Percentiles rank a stretch among this genome's conserved stretches.
Conservation (phyloP, 306 rosid species). For the Dryas drummondii region DNA sequence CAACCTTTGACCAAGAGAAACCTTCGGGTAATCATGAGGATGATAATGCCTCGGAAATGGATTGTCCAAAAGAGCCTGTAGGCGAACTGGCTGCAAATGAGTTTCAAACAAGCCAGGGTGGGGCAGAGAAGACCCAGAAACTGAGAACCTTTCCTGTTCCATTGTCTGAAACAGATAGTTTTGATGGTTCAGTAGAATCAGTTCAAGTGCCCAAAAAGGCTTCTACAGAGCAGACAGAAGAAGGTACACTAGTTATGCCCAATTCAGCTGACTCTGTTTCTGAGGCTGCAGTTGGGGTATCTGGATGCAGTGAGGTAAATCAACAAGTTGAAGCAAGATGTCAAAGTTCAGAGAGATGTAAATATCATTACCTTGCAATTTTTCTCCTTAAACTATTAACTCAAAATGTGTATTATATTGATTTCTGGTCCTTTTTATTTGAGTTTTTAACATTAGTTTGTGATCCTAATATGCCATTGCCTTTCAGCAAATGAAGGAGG, state of each 20-base stretch:
- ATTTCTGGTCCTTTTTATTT: slow-evolving; percentile 23
- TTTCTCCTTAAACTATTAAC: slow-evolving; percentile 1
- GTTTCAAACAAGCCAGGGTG: slow-evolving; percentile 42
- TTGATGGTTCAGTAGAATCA: slow-evolving; percentile 42
- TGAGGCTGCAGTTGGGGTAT: slow-evolving; percentile 30
- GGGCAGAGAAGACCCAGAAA: slow-evolving; percentile 39
- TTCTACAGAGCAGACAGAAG: slow-evolving; percentile 47
- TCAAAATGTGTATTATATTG: slow-evolving; percentile 2
- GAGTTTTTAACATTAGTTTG: slow-evolving; percentile 28
- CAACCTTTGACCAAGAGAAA: slow-evolving; percentile 57
- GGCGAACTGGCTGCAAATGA: slow-evolving; percentile 39
- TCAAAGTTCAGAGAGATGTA: slow-evolving; percentile 57
- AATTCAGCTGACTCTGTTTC: slow-evolving; percentile 36
- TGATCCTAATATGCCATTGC: slow-evolving; percentile 26
- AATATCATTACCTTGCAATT: slow-evolving; percentile 36
- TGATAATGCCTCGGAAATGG: slow-evolving; percentile 31
- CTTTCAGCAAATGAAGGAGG: slow-evolving; percentile 47
- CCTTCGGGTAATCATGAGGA: slow-evolving; percentile 41
- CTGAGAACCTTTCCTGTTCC: slow-evolving; percentile 44
- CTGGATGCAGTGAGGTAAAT: slow-evolving; percentile 44
- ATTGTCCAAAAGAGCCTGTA: slow-evolving; percentile 34
- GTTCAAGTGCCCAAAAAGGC: slow-evolving; percentile 36
- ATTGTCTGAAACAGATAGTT: slow-evolving; percentile 44
- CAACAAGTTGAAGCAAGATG: slow-evolving; percentile 49
- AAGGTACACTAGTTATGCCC: slow-evolving; percentile 31